A percentile compares a stretch with the other conserved stretches of the same genome.
Evolutionary conservation across 2,329 filamentous ascomycete genomes (phyloP).

Genomic region (Ophiognomonia clavigignenti-juglandacearum): DNA sequence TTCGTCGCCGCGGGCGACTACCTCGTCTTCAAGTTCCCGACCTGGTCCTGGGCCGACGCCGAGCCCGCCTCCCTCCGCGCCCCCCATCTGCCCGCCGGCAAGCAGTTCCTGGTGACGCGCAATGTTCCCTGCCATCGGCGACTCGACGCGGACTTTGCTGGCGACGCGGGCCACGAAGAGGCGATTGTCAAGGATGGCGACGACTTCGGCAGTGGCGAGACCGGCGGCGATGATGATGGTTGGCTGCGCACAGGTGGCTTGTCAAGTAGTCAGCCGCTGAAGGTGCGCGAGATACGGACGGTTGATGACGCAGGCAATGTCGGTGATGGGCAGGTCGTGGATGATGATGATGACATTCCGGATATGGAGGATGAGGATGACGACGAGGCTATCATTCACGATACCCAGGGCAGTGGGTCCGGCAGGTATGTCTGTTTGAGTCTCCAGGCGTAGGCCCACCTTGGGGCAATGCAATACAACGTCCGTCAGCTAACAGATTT

Average conservation of each 20-base stretch:
- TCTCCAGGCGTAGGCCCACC: too few relatives aligned
- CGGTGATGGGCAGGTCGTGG: slow-evolving; percentile 65
- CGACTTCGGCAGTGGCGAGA: slow-evolving; percentile 43
- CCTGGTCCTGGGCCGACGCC: slow-evolving; percentile 94
- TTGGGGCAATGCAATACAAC: too few relatives aligned
- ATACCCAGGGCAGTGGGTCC: slow-evolving; percentile 48
- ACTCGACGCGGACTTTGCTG: slow-evolving; percentile 89
- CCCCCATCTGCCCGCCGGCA: slow-evolving; percentile 75
- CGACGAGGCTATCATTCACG: slow-evolving; percentile 91
- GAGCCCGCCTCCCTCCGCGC: slow-evolving; percentile 75
- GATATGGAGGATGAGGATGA: slow-evolving; percentile 99
- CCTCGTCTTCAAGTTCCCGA: slow-evolving; percentile 97
- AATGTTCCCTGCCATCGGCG: slow-evolving; percentile 91
- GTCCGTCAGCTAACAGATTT: slow-evolving; percentile 16
- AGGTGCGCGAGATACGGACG: slow-evolving; percentile 76
- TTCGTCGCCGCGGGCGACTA: slow-evolving; percentile 96
- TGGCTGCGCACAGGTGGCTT: slow-evolving; percentile 87
- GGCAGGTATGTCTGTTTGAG: slow-evolving; percentile 41
- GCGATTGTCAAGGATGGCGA: slow-evolving; percentile 79
- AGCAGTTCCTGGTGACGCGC: slow-evolving; percentile 93
- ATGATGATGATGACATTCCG: slow-evolving; percentile 80
- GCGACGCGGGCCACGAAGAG: slow-evolving; percentile 80
- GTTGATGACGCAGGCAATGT: slow-evolving; percentile 87
- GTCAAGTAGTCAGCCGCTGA: slow-evolving; percentile 68
- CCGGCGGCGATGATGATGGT: slow-evolving; percentile 68